Base-by-base conservation (phyloP, 2,329 filamentous ascomycete genomes). In the Huntiella omanensis region DNA sequence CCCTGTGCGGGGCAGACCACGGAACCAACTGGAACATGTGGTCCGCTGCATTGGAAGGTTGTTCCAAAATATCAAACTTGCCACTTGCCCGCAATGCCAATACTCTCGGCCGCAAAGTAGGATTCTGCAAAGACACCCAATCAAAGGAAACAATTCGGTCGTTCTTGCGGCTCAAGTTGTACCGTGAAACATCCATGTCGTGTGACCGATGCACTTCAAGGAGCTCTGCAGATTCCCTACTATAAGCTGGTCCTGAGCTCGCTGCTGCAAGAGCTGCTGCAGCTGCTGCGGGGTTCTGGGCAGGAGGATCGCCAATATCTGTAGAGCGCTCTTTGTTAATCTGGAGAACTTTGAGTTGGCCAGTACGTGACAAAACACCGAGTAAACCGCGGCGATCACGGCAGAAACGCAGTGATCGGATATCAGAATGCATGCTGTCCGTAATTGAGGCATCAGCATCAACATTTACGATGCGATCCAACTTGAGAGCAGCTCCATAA, bases 111-210 rank as follows among this genome's bases (percentile, higher is more conserved):
- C 68, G 68, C 42, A 77, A 55, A 11, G 67, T 65, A 3, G 71
- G 63, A 3, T 70, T 73, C 8, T 68, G 64, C 40, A 77, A 62
- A 3, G 71, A 77, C 7, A 79, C 62, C 75, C 76, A 80, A 55
- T 80, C 76, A 56, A 80, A 80, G 0, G 75, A 79, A 5, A 80
- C 73, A 32, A 80, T 77, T 15, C 72, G 68, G 47, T 78, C 71
- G 53, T 69, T 66, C 57, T 70, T 70, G 52, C 67, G 63, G 32
- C 63, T 62, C 32, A 63, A 60, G 43, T 72, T 69, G 19, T 65
- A 61, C 52, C 70, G 77, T 13, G 68, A 65, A 42, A 74, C 69
- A 52, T 80, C 73, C 60, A 80, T 68, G 54, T 78, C 74, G 52
- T 73, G 67, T 1, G 75, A 77, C 48, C 64, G 70, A 39, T 68